These are phyloP conservation scores for Aspergillus pseudoviridinutans DNA, from an alignment of 2,329 filamentous ascomycete genomes.

Conservation along the genomic window DNA sequence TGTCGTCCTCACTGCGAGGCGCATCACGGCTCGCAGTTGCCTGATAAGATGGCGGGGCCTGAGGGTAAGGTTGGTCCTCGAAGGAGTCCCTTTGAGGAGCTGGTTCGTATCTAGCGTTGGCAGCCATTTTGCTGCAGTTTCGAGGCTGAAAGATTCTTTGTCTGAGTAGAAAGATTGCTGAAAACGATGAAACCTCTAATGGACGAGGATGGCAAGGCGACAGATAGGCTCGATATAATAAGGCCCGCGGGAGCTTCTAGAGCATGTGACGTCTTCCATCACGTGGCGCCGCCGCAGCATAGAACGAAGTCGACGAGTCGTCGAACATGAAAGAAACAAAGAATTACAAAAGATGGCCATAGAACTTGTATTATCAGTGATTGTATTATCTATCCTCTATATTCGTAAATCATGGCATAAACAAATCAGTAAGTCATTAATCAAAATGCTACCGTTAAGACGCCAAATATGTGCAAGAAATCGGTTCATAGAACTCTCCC, in stretches of 20 bases:
- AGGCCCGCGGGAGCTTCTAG: background rate
- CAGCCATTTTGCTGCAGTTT: constrained; percentile 53
- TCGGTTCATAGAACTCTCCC: background rate
- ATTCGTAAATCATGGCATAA: background rate
- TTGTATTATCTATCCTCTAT: background rate
- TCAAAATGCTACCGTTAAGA: background rate
- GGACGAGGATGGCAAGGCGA: background rate
- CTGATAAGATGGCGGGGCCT: constrained; percentile 80
- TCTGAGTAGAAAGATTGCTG: background rate
- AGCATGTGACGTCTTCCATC: constrained; percentile 5
- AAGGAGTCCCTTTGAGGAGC: constrained; percentile 85
- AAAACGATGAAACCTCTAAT: background rate
- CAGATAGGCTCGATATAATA: background rate
- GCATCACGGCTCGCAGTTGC: constrained; percentile 57
- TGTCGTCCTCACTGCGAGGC: constrained; percentile 78
- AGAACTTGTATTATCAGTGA: background rate
- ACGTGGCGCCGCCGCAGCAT: background rate
- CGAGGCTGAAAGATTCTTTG: background rate
- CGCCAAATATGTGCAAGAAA: background rate
- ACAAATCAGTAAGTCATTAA: background rate
- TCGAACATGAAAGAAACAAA: background rate
- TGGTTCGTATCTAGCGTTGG: constrained; percentile 75
- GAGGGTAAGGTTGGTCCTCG: constrained; percentile 65
- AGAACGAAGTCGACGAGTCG: background rate
- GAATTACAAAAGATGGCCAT: background rate